Evolutionary conservation across 495 filamentous ascomycete genomes (phyloP).

Genomic region (Tetracladium marchalianum): DNA sequence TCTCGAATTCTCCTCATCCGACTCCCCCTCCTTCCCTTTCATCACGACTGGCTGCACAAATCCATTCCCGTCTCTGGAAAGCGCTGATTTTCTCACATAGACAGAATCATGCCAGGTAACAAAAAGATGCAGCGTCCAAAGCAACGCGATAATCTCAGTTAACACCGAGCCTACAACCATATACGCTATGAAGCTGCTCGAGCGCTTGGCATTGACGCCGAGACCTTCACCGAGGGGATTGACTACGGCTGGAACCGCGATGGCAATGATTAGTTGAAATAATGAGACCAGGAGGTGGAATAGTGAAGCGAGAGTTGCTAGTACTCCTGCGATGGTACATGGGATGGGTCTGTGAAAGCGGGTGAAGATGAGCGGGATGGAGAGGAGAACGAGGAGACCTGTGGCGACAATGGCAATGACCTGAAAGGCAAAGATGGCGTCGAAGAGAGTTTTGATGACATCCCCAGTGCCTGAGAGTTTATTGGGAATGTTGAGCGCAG

Average conservation of each 20-base stretch:
- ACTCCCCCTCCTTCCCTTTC: too few species aligned
- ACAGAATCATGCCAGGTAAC: conserved; percentile 2
- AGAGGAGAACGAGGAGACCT: conserved; percentile 7
- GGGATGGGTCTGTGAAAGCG: conserved; percentile 1
- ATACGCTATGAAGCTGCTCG: conserved; percentile 1
- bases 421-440: conserved; percentile 1
- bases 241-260: background rate
- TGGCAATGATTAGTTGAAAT: background rate
- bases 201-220: background rate
- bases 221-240: conserved; percentile 3
- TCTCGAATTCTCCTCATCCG: too few species aligned
- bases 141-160: background rate
- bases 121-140: conserved; percentile 2
- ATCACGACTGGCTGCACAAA: too few species aligned
- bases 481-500: conserved; percentile 7
- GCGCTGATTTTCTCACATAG: conserved; percentile 1
- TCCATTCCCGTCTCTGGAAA: too few species aligned
- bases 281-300: background rate
- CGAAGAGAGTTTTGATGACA: background rate
- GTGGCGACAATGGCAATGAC: conserved; percentile 6
- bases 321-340: background rate
- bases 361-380: conserved; percentile 1
- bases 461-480: conserved; percentile 3
- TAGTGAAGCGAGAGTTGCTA: background rate
- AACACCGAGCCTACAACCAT: background rate